Base-by-base conservation (phyloP, 257 asterid species). In the Leonotis leonurus region DNA sequence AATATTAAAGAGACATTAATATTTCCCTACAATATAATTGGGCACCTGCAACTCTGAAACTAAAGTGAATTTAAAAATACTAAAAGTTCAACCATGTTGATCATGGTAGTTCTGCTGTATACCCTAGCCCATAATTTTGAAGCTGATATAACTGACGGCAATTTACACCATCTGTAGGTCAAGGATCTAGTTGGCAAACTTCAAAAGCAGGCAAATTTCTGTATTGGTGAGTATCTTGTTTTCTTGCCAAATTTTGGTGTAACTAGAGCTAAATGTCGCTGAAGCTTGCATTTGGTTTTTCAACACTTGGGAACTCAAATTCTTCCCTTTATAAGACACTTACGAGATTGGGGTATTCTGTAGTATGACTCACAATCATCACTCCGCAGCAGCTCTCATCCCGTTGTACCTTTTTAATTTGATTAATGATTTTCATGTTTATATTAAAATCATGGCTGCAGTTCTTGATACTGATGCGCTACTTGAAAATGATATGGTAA, bases 391-490 rank as follows among this genome's bases (percentile, higher is more conserved):
- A 54, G 9, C n/a, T 26, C 16, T 54, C 7, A 0, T 56, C 32
- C 49, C 4, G 36, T 8, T 21, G 6, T 20, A 21, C 48, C 48
- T 17, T 56, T 27, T 35, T 33, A n/a, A 35, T 56, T 20, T 33
- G 21, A 56, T 20, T 2, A 12, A 16, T 16, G 27, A 17, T 17
- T 18, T 35, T 32, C 32, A 11, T 35, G 32, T 56, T 36, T 36
- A 30, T 12, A 12, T 35, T 18, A 33, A 18, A 56, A 22, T 56
- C 22, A 56, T 53, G 69, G 64, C 45, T 79, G 84, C 94, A 92
- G 99, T 77, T 79, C 80, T 92, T 73, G 97, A 92, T 62, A 89
- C 99, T 68, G 93, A 92, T 71, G 67, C 82, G 17, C 97, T 92
- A 70, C 87, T 92, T 18, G 86, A 85, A 48, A 89, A 83, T 77